Conservation (phyloP, 1,284 basidiomycete species). For the Trichosporon coremiiforme region DNA sequence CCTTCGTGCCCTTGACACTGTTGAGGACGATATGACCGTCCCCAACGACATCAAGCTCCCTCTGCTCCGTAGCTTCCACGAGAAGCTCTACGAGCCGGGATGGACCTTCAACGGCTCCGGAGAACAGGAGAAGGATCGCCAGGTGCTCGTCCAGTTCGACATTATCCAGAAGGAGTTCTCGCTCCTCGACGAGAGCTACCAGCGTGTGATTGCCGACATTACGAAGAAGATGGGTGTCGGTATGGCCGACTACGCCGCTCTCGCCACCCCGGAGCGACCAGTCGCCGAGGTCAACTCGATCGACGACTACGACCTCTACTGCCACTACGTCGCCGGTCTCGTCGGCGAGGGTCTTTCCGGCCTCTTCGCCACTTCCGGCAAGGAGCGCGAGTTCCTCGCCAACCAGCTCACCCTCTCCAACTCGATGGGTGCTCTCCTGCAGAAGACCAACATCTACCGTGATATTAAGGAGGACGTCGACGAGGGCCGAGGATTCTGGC, state of each 20-base stretch:
- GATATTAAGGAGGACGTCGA: slow-evolving; percentile 93
- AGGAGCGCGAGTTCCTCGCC: slow-evolving; percentile 76
- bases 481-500: slow-evolving; percentile 90
- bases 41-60: slow-evolving; percentile 83
- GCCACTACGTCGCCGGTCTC: slow-evolving; percentile 97
- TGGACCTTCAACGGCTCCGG: slow-evolving; percentile 86
- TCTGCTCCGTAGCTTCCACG: slow-evolving; percentile 79
- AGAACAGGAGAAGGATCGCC: slow-evolving; percentile 86
- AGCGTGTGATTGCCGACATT: slow-evolving; percentile 79
- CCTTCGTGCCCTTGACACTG: slow-evolving; percentile 88
- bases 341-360: slow-evolving; percentile 95
- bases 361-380: slow-evolving; percentile 82
- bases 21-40: slow-evolving; percentile 99
- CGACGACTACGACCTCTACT: slow-evolving; percentile 93
- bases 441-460: slow-evolving; percentile 98
- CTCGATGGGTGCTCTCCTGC: slow-evolving; percentile 93
- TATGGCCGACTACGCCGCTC: slow-evolving; percentile 93
- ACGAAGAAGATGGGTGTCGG: slow-evolving; percentile 83
- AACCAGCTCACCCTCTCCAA: slow-evolving; percentile 85
- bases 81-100: slow-evolving; percentile 76
- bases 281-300: slow-evolving; percentile 71
- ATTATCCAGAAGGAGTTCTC: slow-evolving; percentile 81
- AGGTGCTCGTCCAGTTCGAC: slow-evolving; percentile 83
- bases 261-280: slow-evolving; percentile 69
- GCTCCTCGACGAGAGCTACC: slow-evolving; percentile 70